A percentile compares a stretch with the other conserved stretches of the same genome.
Evolutionary conservation across 2,329 filamentous ascomycete species (phyloP).

Genomic region (Nemania serpens): DNA sequence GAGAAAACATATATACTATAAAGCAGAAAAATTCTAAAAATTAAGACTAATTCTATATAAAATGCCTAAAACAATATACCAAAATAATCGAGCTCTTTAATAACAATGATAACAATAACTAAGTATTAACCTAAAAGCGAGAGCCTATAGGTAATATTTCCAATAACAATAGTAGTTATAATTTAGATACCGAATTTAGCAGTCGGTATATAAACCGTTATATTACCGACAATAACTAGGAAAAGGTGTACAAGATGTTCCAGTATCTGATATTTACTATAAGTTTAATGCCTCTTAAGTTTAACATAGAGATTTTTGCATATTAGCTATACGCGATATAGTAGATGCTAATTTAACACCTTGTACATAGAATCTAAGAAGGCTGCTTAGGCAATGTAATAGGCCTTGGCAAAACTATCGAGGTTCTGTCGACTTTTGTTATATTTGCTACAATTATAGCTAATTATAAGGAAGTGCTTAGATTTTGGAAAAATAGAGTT

Average conservation of each 20-base stretch:
- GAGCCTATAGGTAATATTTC: not conserved
- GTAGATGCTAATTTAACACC: conserved; percentile 4
- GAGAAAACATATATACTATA: too few relatives aligned
- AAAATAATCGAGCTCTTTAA: not conserved
- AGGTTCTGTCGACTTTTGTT: conserved; percentile 3
- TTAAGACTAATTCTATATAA: not conserved
- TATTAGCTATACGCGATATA: conserved; percentile 8
- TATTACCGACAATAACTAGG: not conserved
- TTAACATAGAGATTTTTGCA: conserved; percentile 1
- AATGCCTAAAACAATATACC: not conserved
- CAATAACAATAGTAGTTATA: not conserved
- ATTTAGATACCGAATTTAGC: not conserved
- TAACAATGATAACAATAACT: not conserved
- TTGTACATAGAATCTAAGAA: not conserved
- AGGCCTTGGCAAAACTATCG: conserved; percentile 3
- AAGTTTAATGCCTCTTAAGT: conserved; percentile 1
- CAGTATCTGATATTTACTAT: not conserved
- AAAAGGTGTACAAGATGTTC: not conserved
- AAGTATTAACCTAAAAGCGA: not conserved
- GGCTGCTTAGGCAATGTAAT: conserved; percentile 3
- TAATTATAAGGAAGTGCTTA: not conserved
- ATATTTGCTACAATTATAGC: conserved; percentile 5
- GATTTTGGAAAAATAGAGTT: not conserved
- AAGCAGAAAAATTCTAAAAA: not conserved
- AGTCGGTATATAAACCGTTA: not conserved